phyloP scores from a whole-genome alignment of 495 filamentous ascomycete species.

The Tuber aestivum region DNA sequence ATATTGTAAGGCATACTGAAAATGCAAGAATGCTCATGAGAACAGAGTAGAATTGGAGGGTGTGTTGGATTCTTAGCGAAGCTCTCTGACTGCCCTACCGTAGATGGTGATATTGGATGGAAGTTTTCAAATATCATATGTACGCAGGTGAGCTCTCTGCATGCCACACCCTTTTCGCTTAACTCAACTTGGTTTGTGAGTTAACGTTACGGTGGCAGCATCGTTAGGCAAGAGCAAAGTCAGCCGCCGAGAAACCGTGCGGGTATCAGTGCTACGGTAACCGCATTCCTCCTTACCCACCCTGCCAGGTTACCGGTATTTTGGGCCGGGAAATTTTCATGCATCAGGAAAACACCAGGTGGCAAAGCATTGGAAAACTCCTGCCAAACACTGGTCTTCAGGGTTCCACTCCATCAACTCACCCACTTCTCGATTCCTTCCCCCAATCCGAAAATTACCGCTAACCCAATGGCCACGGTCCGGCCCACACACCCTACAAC shows the following conservation, averaged over 20 bases:
- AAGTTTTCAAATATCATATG: background rate
- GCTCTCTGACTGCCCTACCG: background rate
- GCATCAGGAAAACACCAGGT: background rate
- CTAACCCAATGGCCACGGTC: background rate
- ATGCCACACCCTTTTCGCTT: background rate
- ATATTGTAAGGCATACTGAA: constrained; percentile 63
- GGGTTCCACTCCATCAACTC: background rate
- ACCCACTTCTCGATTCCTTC: background rate
- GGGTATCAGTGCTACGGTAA: background rate
- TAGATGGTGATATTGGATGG: background rate
- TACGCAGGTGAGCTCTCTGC: background rate
- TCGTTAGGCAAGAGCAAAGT: no score
- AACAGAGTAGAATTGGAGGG: background rate
- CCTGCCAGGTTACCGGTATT: no score
- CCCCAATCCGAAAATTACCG: background rate
- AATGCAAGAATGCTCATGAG: background rate
- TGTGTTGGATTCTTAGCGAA: background rate
- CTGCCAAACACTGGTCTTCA: background rate
- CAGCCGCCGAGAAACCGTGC: no score
- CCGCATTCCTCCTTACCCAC: no score
- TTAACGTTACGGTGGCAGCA: no score
- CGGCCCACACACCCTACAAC: background rate
- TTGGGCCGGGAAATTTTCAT: background rate
- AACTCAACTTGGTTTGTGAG: background rate
- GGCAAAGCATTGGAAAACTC: background rate